Conservation (phyloP, 495 filamentous ascomycete genomes). For the Neurospora sp. region DNA sequence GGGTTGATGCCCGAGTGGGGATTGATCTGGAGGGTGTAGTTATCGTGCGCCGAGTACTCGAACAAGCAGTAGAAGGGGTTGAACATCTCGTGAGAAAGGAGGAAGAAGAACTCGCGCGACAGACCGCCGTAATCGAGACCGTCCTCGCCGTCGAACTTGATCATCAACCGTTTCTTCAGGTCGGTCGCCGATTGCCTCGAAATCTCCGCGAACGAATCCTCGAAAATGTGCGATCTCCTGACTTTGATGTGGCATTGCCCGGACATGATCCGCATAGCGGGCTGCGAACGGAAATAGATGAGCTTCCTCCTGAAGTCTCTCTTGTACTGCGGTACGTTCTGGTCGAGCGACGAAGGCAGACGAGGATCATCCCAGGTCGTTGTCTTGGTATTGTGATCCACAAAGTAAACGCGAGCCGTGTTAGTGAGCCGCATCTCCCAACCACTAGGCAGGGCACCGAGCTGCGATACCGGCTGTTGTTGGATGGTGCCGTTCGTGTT, state of each 20-base stretch:
- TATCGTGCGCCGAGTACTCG: conserved; percentile 99
- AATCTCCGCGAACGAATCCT: conserved; percentile 97
- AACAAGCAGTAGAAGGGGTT: conserved; percentile 99
- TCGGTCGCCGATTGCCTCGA: conserved; percentile 94
- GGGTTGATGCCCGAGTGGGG: conserved; percentile 99
- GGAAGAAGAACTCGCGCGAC: conserved; percentile 99
- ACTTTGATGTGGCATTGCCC: conserved; percentile 99
- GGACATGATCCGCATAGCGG: conserved; percentile 85
- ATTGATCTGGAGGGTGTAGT: conserved; percentile 99
- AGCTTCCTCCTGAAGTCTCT: conserved; percentile 95
- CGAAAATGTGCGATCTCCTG: conserved; percentile 90
- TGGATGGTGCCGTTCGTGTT: conserved; percentile 80
- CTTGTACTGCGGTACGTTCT: conserved; percentile 99
- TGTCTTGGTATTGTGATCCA: conserved; percentile 99
- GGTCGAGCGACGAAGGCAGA: conserved; percentile 88
- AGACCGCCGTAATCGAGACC: conserved; percentile 97
- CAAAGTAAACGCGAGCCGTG: conserved; percentile 95
- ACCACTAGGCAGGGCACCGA: conserved; percentile 91
- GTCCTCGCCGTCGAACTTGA: conserved; percentile 98
- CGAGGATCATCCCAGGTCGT: conserved; percentile 99
- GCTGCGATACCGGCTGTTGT: conserved; percentile 93
- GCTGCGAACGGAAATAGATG: conserved; percentile 98
- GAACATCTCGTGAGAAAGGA: conserved; percentile 99
- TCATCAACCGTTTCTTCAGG: conserved; percentile 96
- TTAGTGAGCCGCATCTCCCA: conserved; percentile 99